Evolutionary conservation across 495 filamentous ascomycete species (phyloP).

Genomic region (Xylaria cubensis): DNA sequence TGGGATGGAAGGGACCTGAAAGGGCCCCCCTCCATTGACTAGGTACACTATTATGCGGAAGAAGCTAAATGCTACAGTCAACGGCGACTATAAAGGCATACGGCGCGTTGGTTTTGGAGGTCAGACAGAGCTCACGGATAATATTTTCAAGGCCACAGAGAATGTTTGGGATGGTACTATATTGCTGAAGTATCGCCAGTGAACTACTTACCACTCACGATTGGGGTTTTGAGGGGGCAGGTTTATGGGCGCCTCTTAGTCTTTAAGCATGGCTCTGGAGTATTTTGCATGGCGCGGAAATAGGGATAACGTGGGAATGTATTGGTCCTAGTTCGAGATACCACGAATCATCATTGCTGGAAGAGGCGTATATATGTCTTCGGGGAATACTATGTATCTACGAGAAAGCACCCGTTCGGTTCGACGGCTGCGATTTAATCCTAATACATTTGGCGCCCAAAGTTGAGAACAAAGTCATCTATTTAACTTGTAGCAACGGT

Average conservation of each 20-base stretch:
- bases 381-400: background rate
- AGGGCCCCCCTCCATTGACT: constrained; percentile 17
- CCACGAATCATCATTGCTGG: background rate
- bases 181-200: background rate
- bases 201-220: background rate
- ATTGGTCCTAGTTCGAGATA: constrained; percentile 10
- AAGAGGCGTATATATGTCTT: constrained; percentile 6
- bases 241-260: background rate
- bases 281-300: constrained; percentile 2
- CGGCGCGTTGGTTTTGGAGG: background rate
- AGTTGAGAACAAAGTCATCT: background rate
- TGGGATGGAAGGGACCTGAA: constrained; percentile 46
- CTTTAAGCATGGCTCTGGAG: constrained; percentile 14
- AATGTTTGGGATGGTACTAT: background rate
- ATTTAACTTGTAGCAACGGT: background rate
- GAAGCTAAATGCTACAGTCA: background rate
- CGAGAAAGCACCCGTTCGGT: background rate
- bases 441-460: constrained; percentile 8
- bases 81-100: background rate
- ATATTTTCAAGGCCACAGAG: background rate
- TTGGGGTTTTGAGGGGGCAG: constrained; percentile 3
- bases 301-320: constrained; percentile 1
- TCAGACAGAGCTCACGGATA: background rate
- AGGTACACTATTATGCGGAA: background rate
- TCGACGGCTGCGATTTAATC: constrained; percentile 13